A percentile compares a stretch with the other conserved stretches of the same genome.
Conservation (phyloP, 1,139 yeast species). For the Lodderomyces elongisporus region DNA sequence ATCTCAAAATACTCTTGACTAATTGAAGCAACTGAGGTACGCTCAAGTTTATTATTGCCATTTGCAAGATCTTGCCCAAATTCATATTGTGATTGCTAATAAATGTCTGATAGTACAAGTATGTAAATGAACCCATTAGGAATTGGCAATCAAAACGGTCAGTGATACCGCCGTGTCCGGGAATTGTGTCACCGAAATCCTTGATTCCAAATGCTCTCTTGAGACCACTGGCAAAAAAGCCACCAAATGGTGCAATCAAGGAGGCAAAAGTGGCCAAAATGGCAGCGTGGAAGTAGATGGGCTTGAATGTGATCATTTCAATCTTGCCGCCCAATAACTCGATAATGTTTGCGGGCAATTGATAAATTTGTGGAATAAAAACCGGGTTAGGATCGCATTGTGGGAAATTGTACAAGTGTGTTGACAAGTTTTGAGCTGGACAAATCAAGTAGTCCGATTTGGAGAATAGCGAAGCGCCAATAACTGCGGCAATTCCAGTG, state of each 20-base stretch:
- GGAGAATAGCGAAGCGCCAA: conserved; percentile 60
- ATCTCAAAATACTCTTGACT: conserved; percentile 56
- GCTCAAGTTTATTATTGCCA: conserved; percentile 67
- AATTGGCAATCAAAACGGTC: conserved; percentile 98
- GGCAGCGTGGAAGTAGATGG: conserved; percentile 84
- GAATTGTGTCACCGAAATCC: conserved; percentile 34
- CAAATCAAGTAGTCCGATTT: conserved; percentile 77
- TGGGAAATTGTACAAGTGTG: conserved; percentile 43
- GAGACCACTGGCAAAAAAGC: conserved; percentile 94
- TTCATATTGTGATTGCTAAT: conserved; percentile 68
- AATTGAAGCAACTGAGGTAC: conserved; percentile 63
- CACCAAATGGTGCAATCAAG: conserved; percentile 97
- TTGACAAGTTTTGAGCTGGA: conserved; percentile 68
- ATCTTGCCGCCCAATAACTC: conserved; percentile 18
- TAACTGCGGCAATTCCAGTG: conserved; percentile 70
- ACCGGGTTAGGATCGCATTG: conserved; percentile 85
- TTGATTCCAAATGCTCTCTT: conserved; percentile 92
- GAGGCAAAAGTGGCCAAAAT: conserved; percentile 92
- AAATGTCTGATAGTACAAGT: conserved; percentile 88
- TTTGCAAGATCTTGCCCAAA: conserved; percentile 69
- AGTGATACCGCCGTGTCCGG: conserved; percentile 96
- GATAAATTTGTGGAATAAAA: conserved; percentile 72
- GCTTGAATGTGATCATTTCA: conserved; percentile 63
- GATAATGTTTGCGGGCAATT: conserved; percentile 65
- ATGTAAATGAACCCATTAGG: conserved; percentile 93